phyloP scores from a whole-genome alignment of 192 early-diverging fungal genomes.

The Coemansia guatemalensis region DNA sequence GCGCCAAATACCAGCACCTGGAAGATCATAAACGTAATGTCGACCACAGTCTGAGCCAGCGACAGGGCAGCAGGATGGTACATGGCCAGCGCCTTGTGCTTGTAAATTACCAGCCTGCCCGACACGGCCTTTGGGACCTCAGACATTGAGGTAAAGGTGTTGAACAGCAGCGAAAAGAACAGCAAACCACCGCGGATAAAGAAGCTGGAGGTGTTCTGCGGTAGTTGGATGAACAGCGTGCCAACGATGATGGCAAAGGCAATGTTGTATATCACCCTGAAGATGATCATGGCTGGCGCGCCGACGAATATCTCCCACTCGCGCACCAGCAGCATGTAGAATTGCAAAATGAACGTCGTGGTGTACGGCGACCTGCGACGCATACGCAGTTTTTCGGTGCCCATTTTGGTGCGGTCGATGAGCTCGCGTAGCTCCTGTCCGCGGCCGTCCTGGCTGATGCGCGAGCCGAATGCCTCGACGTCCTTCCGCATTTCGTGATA shows the following conservation, averaged over 20 bases:
- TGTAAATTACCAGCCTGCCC: constrained; percentile 68
- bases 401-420: too few species aligned
- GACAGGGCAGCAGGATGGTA: too few species aligned
- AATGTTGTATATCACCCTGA: constrained; percentile 57
- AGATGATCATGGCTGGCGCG: constrained; percentile 53
- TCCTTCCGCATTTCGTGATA: constrained; percentile 38
- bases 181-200: constrained; percentile 75
- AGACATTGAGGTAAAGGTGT: constrained; percentile 67
- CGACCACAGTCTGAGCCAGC: constrained; percentile 60
- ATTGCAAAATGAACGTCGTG: constrained; percentile 66
- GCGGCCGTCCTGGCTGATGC: too few species aligned
- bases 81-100: too few species aligned
- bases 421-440: too few species aligned
- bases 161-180: constrained; percentile 72
- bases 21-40: constrained; percentile 56
- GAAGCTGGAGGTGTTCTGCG: constrained; percentile 63
- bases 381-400: too few species aligned
- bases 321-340: constrained; percentile 58
- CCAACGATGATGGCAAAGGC: constrained; percentile 75
- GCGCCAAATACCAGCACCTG: constrained; percentile 60
- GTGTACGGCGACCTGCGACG: too few species aligned
- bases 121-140: constrained; percentile 68
- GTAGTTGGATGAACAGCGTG: too few species aligned
- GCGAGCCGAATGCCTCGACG: too few species aligned
- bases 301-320: constrained; percentile 64